These are phyloP conservation scores for Prunus mume DNA, from an alignment of 306 rosid species.

Conservation along the genomic window DNA sequence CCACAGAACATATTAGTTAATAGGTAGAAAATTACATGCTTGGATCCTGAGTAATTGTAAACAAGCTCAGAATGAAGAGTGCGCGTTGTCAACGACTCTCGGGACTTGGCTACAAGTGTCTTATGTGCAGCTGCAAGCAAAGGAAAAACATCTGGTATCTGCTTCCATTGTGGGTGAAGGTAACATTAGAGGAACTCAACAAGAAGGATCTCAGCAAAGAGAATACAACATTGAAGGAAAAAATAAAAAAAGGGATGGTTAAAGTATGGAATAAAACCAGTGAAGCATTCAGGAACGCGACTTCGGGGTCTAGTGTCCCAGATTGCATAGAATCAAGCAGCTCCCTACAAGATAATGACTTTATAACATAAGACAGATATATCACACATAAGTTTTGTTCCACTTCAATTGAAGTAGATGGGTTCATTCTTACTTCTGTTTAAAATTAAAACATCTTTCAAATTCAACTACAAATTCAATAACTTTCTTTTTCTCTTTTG, in stretches of 20 bases:
- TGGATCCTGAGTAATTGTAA: conserved; percentile 86
- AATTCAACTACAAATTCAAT: background rate
- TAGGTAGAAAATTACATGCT: conserved; percentile 52
- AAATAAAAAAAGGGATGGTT: background rate
- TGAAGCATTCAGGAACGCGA: conserved; percentile 74
- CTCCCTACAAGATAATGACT: conserved; percentile 56
- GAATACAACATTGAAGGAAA: background rate
- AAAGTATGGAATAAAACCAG: conserved; percentile 45
- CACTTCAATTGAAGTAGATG: background rate
- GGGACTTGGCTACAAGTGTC: conserved; percentile 65
- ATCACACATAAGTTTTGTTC: background rate
- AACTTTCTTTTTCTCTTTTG: background rate
- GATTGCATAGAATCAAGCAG: conserved; percentile 79
- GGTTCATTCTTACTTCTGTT: background rate
- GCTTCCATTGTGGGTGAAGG: conserved; percentile 29
- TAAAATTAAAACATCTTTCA: background rate
- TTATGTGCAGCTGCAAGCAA: conserved; percentile 80
- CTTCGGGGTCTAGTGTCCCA: conserved; percentile 84
- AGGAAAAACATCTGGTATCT: conserved; percentile 86
- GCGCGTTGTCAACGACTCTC: conserved; percentile 74
- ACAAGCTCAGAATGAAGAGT: conserved; percentile 96
- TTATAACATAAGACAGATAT: background rate
- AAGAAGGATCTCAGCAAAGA: background rate
- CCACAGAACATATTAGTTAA: background rate
- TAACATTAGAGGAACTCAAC: conserved; percentile 23